Evolutionary conservation across 2,329 filamentous ascomycete species (phyloP).

Genomic region (Lachnellula willkommii): DNA sequence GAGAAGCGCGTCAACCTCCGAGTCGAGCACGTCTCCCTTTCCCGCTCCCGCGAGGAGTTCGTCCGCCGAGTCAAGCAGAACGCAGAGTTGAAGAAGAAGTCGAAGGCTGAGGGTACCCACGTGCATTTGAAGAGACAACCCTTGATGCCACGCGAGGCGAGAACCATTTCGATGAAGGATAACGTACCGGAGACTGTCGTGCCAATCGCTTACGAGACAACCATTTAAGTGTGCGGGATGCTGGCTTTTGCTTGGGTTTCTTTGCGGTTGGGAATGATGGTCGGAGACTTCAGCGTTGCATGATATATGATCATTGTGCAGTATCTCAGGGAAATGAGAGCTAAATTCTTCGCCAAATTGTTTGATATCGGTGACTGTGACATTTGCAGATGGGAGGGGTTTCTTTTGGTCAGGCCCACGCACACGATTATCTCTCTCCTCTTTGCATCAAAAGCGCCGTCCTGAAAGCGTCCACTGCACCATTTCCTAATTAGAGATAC

Average conservation of each 20-base stretch:
- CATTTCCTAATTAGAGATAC: too few species aligned
- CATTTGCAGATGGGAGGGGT: not conserved
- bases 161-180: slow-evolving; percentile 73
- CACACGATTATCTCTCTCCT: too few species aligned
- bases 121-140: slow-evolving; percentile 93
- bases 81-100: slow-evolving; percentile 85
- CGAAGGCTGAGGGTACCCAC: slow-evolving; percentile 81
- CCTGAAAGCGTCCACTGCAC: too few species aligned
- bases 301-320: slow-evolving; percentile 30
- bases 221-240: slow-evolving; percentile 60
- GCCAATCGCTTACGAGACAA: slow-evolving; percentile 95
- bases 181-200: slow-evolving; percentile 87
- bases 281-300: slow-evolving; percentile 29
- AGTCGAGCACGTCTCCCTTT: slow-evolving; percentile 92
- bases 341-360: slow-evolving; percentile 22
- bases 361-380: slow-evolving; percentile 3
- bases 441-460: too few species aligned
- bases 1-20: slow-evolving; percentile 99
- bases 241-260: slow-evolving; percentile 29
- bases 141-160: slow-evolving; percentile 69
- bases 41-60: slow-evolving; percentile 95
- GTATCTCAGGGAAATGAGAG: slow-evolving; percentile 29
- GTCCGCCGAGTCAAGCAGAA: slow-evolving; percentile 94
- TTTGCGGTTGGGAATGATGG: slow-evolving; percentile 29
- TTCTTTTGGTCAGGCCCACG: not conserved